Percentiles rank a stretch among this genome's conserved stretches.
Evolutionary conservation across 192 early-diverging fungal species (phyloP).

Genomic region (Linnemannia elongata): DNA sequence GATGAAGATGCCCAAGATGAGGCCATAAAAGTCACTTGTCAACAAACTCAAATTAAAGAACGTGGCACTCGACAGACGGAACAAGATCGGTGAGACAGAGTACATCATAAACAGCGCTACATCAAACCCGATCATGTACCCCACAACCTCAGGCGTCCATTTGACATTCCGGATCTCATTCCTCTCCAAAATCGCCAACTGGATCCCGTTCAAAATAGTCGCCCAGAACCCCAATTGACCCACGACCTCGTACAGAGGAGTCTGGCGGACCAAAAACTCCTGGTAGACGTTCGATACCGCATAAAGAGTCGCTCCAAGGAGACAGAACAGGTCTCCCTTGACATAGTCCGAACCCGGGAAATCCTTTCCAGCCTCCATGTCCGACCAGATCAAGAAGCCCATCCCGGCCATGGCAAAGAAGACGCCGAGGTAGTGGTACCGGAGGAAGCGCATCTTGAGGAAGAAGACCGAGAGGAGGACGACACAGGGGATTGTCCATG

Average conservation of each 20-base stretch:
- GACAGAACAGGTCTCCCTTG: slow-evolving; percentile 81
- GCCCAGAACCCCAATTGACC: slow-evolving; percentile 82
- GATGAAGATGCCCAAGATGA: slow-evolving; percentile 80
- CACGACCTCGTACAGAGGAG: slow-evolving; percentile 80
- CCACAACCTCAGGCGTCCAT: slow-evolving; percentile 35
- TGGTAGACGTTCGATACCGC: slow-evolving; percentile 80
- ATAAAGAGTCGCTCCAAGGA: slow-evolving; percentile 81
- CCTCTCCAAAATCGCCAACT: slow-evolving; percentile 79
- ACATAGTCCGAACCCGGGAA: slow-evolving; percentile 57
- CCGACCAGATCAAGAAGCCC: slow-evolving; percentile 74
- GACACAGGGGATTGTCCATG: slow-evolving; percentile 82
- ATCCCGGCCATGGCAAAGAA: slow-evolving; percentile 78
- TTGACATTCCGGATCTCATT: slow-evolving; percentile 56
- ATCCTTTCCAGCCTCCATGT: slow-evolving; percentile 73
- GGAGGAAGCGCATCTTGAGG: slow-evolving; percentile 72
- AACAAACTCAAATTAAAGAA: slow-evolving; percentile 86
- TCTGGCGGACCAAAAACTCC: slow-evolving; percentile 78
- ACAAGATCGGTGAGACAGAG: slow-evolving; percentile 74
- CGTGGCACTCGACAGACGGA: slow-evolving; percentile 77
- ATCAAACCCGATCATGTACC: slow-evolving; percentile 70
- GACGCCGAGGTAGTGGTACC: slow-evolving; percentile 78
- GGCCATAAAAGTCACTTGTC: slow-evolving; percentile 84
- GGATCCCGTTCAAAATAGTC: slow-evolving; percentile 77
- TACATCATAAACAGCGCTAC: slow-evolving; percentile 80
- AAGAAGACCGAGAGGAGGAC: slow-evolving; percentile 76